phyloP scores from a whole-genome alignment of 495 filamentous ascomycete genomes.

The Neurospora africana region DNA sequence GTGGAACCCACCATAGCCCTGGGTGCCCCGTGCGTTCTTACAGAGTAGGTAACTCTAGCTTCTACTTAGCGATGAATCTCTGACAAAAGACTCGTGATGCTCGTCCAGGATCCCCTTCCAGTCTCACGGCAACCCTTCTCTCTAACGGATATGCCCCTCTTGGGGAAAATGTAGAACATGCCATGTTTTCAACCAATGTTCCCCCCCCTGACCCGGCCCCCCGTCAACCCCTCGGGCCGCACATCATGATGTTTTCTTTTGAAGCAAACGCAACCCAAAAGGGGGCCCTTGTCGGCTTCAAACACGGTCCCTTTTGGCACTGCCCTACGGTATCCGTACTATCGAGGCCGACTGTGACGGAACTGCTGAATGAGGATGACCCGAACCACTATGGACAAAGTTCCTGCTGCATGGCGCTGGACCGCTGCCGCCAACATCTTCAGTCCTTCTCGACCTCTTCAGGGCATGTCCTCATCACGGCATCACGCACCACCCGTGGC shows the following conservation, averaged over 20 bases:
- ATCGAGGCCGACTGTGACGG: not conserved
- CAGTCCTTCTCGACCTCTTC: not conserved
- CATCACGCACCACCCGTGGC: not conserved
- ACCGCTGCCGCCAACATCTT: not conserved
- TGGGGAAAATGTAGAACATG: not conserved
- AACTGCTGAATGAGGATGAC: not conserved
- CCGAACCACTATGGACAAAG: not conserved
- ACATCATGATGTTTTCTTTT: not conserved
- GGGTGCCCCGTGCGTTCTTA: not conserved
- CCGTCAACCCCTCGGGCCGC: not conserved
- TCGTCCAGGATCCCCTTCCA: not conserved
- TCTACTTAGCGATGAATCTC: not conserved
- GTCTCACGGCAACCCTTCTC: not conserved
- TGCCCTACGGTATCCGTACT: not conserved
- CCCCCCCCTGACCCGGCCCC: not conserved
- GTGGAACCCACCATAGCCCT: not conserved
- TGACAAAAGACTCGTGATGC: not conserved
- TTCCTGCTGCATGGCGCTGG: not conserved
- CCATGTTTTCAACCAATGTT: not conserved
- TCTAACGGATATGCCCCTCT: not conserved
- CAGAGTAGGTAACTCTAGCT: not conserved
- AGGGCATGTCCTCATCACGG: not conserved
- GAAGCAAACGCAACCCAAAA: not conserved
- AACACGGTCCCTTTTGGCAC: not conserved
- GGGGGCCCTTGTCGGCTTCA: not conserved